Conservation (phyloP, 805 yeast species). For the Myxozyma mucilagina region DNA sequence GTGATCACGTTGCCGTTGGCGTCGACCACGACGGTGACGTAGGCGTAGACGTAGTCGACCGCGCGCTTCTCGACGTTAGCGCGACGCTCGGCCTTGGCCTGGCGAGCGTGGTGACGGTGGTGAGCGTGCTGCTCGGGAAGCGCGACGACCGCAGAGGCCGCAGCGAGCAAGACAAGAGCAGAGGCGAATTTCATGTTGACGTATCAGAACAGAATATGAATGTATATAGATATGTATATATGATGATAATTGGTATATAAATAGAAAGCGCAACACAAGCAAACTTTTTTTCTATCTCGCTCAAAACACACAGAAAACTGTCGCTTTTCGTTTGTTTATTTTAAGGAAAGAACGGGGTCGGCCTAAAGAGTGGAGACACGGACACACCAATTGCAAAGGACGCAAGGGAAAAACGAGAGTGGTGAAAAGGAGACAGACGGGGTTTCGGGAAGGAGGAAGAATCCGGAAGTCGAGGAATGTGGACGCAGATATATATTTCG, state of each 20-base stretch:
- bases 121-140: slow-evolving; percentile 24
- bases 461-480: slow-evolving; percentile 19
- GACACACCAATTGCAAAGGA: background rate
- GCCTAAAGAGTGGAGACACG: slow-evolving; percentile 29
- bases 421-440: background rate
- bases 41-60: slow-evolving; percentile 48
- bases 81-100: slow-evolving; percentile 33
- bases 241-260: too few species aligned
- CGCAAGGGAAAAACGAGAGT: background rate
- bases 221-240: too few species aligned
- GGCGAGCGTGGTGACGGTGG: slow-evolving; percentile 32
- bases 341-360: slow-evolving; percentile 13
- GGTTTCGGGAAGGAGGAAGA: background rate
- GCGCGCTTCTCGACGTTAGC: slow-evolving; percentile 41
- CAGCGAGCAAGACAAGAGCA: slow-evolving; percentile 9
- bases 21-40: slow-evolving; percentile 49
- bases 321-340: background rate
- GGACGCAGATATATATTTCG: slow-evolving; percentile 3
- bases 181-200: slow-evolving; percentile 8
- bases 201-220: too few species aligned
- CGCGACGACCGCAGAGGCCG: slow-evolving; percentile 13
- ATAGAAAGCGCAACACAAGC: too few species aligned
- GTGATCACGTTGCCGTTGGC: slow-evolving; percentile 42
- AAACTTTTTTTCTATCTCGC: too few species aligned
- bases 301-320: too few species aligned